Percentiles rank a stretch among this genome's conserved stretches.
phyloP scores from a whole-genome alignment of 2,329 filamentous ascomycete species.

The Aureobasidium uvarum region DNA sequence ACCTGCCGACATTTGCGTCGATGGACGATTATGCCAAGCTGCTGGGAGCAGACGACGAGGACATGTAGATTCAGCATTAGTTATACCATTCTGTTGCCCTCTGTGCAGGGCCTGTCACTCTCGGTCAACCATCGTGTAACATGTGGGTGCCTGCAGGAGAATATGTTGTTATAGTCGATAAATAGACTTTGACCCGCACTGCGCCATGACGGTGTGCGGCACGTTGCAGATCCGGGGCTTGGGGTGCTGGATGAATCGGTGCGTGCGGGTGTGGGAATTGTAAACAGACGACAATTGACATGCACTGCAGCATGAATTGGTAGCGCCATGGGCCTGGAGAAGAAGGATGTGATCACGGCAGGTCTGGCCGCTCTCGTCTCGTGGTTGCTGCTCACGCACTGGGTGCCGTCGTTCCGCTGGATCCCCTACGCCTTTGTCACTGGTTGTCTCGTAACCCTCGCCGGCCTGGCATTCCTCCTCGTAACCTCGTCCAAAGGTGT shows the following conservation, averaged over 20 bases:
- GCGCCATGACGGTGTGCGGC: conserved; percentile 11
- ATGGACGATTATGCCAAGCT: conserved; percentile 86
- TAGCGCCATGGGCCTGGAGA: conserved; percentile 63
- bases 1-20: conserved; percentile 87
- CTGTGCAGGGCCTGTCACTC: not conserved
- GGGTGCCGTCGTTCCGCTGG: conserved; percentile 79
- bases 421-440: conserved; percentile 77
- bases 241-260: not conserved
- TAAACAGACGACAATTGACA: conserved; percentile 20
- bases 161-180: not conserved
- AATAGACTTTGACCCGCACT: conserved; percentile 2
- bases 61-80: conserved; percentile 18
- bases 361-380: conserved; percentile 71
- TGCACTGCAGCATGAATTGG: not conserved
- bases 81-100: conserved; percentile 6
- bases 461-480: conserved; percentile 58
- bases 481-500: conserved; percentile 60
- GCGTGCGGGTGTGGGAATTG: not conserved
- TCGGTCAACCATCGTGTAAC: not conserved
- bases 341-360: conserved; percentile 68
- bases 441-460: conserved; percentile 59
- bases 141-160: not conserved
- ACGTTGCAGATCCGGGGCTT: conserved; percentile 21
- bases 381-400: conserved; percentile 83
- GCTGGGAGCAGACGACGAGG: conserved; percentile 31